Base-by-base conservation (phyloP, 371 early-diverging fungal species). In the Syncephalastrum monosporum region DNA sequence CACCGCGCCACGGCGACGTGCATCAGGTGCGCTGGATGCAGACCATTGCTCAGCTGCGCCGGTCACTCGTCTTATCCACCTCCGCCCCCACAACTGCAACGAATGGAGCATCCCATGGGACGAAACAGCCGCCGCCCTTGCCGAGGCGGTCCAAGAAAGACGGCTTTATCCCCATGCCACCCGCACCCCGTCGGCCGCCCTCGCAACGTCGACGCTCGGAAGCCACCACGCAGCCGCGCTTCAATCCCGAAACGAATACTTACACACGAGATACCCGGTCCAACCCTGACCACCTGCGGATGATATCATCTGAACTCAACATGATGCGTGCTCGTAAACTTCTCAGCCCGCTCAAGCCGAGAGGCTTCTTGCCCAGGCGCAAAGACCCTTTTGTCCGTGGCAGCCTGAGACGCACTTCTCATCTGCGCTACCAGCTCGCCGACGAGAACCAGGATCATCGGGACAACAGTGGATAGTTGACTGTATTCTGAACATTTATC, bases 291-390 rank as follows among this genome's bases (percentile, higher is more conserved):
- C 82, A 84, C 63, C 52, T 84, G 50, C 65, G 82, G 48, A 84
- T 84, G 77, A 84, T 84, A 54, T 76, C 82, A 21, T 74, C 80
- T 33, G 84, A 84, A 60, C 52, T 84, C 55, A 72, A 77, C 43
- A 84, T 84, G 84, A 82, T 84, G 67, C 71, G 81, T 46, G 61
- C 71, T 14, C 72, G 76, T 42, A 84, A 84, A 55, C 56, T 84
- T 3, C 61, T 79, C 49, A 75, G 79, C 42, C 84, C 84, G 13
- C 60, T 84, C 25, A 84, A 82, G 62, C 84, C 84, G 4, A 72
- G 84, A 56, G 81, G 82, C 15, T 81, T 77, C 49, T 67, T 84
- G 25, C 76, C 82, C 27, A 73, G 84, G 64, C 78, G 84, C 45
- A 76, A 69, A 53, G 84, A 84, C 47, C 61, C 68, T 3, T 78